Conservation (phyloP, 106 monocot genomes). For the Apostasia shenzhenica region DNA sequence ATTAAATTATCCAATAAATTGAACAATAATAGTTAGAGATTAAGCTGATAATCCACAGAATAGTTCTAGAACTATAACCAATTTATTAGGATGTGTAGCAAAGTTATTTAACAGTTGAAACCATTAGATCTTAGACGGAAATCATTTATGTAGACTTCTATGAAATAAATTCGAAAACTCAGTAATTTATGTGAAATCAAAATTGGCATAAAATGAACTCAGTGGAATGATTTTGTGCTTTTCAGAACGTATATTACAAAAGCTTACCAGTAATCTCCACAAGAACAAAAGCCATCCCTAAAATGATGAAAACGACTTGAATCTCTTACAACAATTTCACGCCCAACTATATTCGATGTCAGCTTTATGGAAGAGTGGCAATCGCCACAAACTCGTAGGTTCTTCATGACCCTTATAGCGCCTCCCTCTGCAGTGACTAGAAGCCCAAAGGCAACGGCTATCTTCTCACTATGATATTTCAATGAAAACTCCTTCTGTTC, state of each 20-base stretch:
- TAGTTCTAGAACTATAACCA: too few relatives aligned
- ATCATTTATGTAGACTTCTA: too few relatives aligned
- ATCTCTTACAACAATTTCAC: conserved; percentile 61
- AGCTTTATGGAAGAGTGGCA: conserved; percentile 55
- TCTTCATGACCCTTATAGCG: conserved; percentile 58
- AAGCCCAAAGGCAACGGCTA: conserved; percentile 63
- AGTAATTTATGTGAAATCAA: too few relatives aligned
- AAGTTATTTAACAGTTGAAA: too few relatives aligned
- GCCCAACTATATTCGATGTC: conserved; percentile 42
- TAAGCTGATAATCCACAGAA: too few relatives aligned
- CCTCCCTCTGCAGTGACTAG: conserved; percentile 41
- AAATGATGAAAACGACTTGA: conserved; percentile 66
- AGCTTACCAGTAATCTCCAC: conserved; percentile 53
- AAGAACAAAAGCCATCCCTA: conserved; percentile 53
- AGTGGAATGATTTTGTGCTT: too few relatives aligned
- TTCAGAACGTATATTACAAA: background rate
- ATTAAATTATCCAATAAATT: too few relatives aligned
- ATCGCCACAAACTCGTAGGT: conserved; percentile 66
- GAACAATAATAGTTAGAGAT: too few relatives aligned
- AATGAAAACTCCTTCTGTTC: conserved; percentile 55
- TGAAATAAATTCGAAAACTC: too few relatives aligned
- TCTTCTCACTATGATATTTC: conserved; percentile 58
- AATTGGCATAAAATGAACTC: too few relatives aligned
- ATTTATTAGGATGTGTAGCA: too few relatives aligned
- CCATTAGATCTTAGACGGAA: too few relatives aligned